Conservation (phyloP, 1,284 basidiomycete species). For the Leccinum griseonigrum region DNA sequence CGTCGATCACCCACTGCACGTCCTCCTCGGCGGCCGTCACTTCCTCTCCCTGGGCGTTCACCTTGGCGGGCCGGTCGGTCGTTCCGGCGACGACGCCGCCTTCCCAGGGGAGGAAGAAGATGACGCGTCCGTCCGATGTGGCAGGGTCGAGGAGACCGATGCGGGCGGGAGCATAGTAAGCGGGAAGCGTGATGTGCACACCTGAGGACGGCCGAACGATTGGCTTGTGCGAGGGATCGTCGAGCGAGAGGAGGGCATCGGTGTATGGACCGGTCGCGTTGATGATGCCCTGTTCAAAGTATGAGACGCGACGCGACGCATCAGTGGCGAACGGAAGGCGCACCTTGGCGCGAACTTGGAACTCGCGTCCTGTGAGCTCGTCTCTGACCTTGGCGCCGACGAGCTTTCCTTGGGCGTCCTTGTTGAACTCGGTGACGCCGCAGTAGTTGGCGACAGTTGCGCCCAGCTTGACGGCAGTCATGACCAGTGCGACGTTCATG, state of each 20-base stretch:
- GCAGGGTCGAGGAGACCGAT: conserved; percentile 97
- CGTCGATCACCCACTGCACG: conserved; percentile 95
- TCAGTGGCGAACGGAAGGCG: conserved; percentile 3
- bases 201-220: conserved; percentile 94
- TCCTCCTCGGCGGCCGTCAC: conserved; percentile 91
- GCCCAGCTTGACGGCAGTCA: conserved; percentile 94
- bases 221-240: conserved; percentile 78
- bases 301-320: background rate
- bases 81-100: conserved; percentile 97
- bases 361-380: conserved; percentile 81
- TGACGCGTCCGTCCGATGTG: conserved; percentile 95
- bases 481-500: conserved; percentile 94
- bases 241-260: conserved; percentile 84
- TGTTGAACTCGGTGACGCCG: conserved; percentile 81
- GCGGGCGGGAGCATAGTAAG: conserved; percentile 93
- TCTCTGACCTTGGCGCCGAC: conserved; percentile 79
- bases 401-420: conserved; percentile 65
- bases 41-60: conserved; percentile 57
- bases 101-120: conserved; percentile 99
- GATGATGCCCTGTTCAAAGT: conserved; percentile 68
- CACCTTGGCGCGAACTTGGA: conserved; percentile 81
- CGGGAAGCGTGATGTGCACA: conserved; percentile 95
- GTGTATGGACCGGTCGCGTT: conserved; percentile 97
- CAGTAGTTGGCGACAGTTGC: conserved; percentile 90
- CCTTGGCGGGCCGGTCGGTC: conserved; percentile 83